These are phyloP conservation scores for Yamadazyma jaroonii DNA, from an alignment of 1,139 yeast genomes.

Conservation along the genomic window DNA sequence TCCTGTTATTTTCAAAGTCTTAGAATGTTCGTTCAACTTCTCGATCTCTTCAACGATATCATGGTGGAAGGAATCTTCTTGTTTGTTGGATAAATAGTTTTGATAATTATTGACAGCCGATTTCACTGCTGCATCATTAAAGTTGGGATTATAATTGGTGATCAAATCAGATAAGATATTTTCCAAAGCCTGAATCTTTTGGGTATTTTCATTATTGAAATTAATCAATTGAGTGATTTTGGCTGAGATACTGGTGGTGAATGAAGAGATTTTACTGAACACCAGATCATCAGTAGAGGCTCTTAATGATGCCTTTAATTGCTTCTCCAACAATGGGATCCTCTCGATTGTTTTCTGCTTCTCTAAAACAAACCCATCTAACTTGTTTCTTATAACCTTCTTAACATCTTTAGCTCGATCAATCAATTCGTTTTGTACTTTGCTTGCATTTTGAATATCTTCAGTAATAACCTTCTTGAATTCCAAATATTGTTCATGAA, in stretches of 20 bases:
- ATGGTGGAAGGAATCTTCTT: conserved; percentile 7
- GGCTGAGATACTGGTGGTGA: conserved; percentile 12
- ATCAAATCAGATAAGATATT: conserved; percentile 44
- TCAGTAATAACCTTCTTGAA: conserved; percentile 16
- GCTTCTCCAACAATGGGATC: conserved; percentile 23
- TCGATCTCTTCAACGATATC: conserved; percentile 10
- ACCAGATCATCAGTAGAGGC: conserved; percentile 15
- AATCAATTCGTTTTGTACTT: conserved; percentile 19
- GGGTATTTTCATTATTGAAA: not conserved
- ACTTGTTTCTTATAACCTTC: conserved; percentile 21
- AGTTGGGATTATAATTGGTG: conserved; percentile 76
- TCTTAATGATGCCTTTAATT: conserved; percentile 20
- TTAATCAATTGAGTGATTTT: conserved; percentile 6
- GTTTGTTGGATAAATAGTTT: conserved; percentile 46
- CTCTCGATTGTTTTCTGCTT: conserved; percentile 19
- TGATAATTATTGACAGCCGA: conserved; percentile 62
- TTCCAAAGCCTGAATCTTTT: conserved; percentile 32
- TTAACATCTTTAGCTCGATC: conserved; percentile 24
- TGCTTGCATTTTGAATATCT: conserved; percentile 23
- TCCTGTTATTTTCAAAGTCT: conserved; percentile 5
- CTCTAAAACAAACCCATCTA: conserved; percentile 15
- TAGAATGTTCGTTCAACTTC: conserved; percentile 12
- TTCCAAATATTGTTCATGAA: conserved; percentile 27
- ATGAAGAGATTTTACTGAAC: conserved; percentile 18
- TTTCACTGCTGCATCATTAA: conserved; percentile 86